Conservation (phyloP, 164 flowering plant species). For the Santalum album region DNA sequence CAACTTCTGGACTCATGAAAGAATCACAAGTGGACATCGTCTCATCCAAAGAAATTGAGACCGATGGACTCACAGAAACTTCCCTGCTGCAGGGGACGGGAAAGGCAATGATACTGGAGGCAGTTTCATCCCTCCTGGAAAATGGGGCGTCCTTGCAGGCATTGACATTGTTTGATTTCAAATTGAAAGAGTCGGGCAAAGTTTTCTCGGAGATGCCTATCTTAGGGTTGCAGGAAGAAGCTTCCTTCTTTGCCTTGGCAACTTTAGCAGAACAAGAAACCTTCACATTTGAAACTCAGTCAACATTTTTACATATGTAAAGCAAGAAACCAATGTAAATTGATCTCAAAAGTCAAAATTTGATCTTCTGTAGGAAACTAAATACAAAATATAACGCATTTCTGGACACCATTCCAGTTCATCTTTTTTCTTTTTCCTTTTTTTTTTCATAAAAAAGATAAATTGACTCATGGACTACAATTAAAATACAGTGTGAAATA, state of each 20-base stretch:
- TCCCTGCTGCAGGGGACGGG: conserved; percentile 28
- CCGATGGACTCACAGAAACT: conserved; percentile 50
- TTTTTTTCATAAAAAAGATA: too few relatives aligned
- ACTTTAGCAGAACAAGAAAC: conserved; percentile 34
- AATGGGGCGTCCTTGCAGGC: conserved; percentile 20
- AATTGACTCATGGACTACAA: too few relatives aligned
- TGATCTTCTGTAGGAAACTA: too few relatives aligned
- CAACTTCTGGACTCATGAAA: conserved; percentile 82
- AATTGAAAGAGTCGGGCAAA: conserved; percentile 19
- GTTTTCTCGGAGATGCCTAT: conserved; percentile 14
- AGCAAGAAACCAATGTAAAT: too few relatives aligned
- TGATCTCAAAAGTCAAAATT: too few relatives aligned
- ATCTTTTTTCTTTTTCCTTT: too few relatives aligned
- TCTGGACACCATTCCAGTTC: too few relatives aligned
- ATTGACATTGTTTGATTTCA: conserved; percentile 22
- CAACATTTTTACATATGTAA: too few relatives aligned
- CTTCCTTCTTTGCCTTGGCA: conserved; percentile 41
- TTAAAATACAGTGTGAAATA: too few relatives aligned
- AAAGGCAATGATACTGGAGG: conserved; percentile 12
- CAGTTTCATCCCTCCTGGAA: conserved; percentile 20
- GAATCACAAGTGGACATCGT: conserved; percentile 87
- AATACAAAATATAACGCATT: too few relatives aligned
- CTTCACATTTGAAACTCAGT: too few relatives aligned
- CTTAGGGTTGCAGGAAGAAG: conserved; percentile 16
- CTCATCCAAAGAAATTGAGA: conserved; percentile 81